Evolutionary conservation across 129 eudicot genomes (phyloP).

Genomic region (Flaveria robusta): DNA sequence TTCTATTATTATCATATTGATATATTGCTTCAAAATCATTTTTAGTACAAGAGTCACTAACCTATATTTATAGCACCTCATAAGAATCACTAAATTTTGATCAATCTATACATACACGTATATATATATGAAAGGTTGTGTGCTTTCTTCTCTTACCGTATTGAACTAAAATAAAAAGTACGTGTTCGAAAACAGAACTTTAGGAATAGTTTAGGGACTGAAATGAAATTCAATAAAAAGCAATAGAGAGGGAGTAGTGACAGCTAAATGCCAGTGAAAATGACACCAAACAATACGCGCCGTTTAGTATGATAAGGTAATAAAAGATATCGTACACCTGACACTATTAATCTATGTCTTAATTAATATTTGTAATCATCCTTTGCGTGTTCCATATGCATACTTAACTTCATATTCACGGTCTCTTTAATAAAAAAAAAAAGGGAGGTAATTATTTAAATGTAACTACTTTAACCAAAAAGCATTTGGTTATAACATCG

Average conservation of each 20-base stretch:
- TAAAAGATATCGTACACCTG: conserved; percentile 28
- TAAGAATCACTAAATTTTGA: too few relatives aligned
- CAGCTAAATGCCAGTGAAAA: conserved; percentile 40
- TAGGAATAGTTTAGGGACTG: conserved; percentile 12
- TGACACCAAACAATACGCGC: conserved; percentile 11
- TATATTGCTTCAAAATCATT: too few relatives aligned
- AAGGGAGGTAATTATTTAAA: too few relatives aligned
- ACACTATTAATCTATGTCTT: conserved; percentile 35
- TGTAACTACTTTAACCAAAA: too few relatives aligned
- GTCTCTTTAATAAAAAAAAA: not conserved
- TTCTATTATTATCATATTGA: too few relatives aligned
- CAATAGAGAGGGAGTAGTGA: not conserved
- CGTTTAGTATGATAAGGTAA: conserved; percentile 10
- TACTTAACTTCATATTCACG: conserved; percentile 39
- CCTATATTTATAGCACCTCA: too few relatives aligned
- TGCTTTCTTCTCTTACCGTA: too few relatives aligned
- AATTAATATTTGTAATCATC: conserved; percentile 19
- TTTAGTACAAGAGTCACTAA: too few relatives aligned
- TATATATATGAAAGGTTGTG: too few relatives aligned
- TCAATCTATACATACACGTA: too few relatives aligned
- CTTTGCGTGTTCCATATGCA: conserved; percentile 37
- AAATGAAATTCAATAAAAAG: not conserved
- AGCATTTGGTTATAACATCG: too few relatives aligned
- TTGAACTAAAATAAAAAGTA: not conserved
- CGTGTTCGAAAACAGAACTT: not conserved